These are phyloP conservation scores for Apiotrichum veenhuisii DNA, from an alignment of 1,284 basidiomycete genomes.

Conservation along the genomic window DNA sequence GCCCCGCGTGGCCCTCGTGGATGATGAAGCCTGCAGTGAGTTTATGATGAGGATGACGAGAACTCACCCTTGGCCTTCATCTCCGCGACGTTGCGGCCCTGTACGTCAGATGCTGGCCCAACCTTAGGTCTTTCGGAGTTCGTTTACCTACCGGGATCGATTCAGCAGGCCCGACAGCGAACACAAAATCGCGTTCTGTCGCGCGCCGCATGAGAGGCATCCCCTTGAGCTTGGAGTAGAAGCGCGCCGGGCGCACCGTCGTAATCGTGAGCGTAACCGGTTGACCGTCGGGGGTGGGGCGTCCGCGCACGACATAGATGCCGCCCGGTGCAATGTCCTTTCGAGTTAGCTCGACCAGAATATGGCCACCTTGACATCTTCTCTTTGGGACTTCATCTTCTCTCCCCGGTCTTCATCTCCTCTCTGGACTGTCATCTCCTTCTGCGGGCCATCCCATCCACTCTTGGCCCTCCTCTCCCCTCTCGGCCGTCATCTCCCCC, in stretches of 20 bases:
- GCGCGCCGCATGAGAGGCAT: constrained; percentile 9
- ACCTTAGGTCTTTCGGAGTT: not conserved
- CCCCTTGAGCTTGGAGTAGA: constrained; percentile 12
- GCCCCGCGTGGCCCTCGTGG: constrained; percentile 21
- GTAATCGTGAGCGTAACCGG: constrained; percentile 17
- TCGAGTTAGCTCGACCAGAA: not conserved
- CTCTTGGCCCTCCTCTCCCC: too few species aligned
- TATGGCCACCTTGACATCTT: too few species aligned
- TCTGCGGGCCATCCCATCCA: too few species aligned
- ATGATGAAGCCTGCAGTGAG: constrained; percentile 16
- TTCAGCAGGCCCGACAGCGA: constrained; percentile 7
- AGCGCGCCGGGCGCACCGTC: constrained; percentile 18
- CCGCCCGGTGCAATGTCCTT: constrained; percentile 20
- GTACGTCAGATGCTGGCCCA: not conserved
- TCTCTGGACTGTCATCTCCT: too few species aligned
- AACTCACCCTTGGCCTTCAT: constrained; percentile 15
- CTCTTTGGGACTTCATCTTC: too few species aligned
- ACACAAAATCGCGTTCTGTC: constrained; percentile 26
- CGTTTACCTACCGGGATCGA: constrained; percentile 11
- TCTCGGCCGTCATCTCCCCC: too few species aligned
- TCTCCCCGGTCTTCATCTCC: too few species aligned
- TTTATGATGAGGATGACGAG: not conserved
- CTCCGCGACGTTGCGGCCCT: constrained; percentile 14
- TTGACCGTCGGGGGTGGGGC: not conserved
- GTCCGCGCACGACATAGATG: constrained; percentile 8